Base-by-base conservation (phyloP, 805 yeast genomes). In the Zygosaccharomyces kombuchaensis region DNA sequence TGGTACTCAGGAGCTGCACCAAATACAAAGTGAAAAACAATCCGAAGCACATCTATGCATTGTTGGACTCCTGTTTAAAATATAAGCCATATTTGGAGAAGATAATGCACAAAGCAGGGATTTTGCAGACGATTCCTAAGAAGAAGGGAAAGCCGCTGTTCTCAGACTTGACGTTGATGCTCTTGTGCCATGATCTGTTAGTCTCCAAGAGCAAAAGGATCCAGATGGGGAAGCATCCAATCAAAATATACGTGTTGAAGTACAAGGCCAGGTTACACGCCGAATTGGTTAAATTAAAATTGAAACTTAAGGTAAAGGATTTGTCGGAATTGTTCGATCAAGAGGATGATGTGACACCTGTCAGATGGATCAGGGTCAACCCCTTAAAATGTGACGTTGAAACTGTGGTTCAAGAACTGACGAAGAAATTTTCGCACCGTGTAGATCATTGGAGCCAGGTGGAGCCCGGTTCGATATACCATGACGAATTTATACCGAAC, bases 21-120 rank as follows among this genome's bases (percentile, higher is more conserved):
- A 66, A 63, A 36, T 72, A 70, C 44, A 72, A 70, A 55, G 62
- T 82, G 45, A 71, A 76, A 57, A 70, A 81, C 0, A 79, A 88
- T 48, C 95, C 97, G 1, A 87, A 85, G 57, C 96, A 91, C 60
- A 68, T 90, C 1, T 88, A 74, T 70, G 99, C 97, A 0, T 68
- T 91, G 22, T 88, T 89, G 19, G 73, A 81, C 26, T 85, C 95
- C 3, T 80, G 96, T 1, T 68, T 88, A 58, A 81, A 77, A 59
- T 87, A 82, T 64, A 80, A 80, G 55, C 81, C 80, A 10, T 80
- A 78, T 53, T 72, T 93, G 31, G 68, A 70, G 39, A 73, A 73
- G 29, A 74, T 91, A 34, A 76, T 91, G 63, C 75, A 75, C 52
- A 81, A 80, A 47, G 74, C 95, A 5, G 80, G 80, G 54, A 66